Evolutionary conservation across 176 grass and related monocot genomes (phyloP).

Genomic region (Otatea glauca): DNA sequence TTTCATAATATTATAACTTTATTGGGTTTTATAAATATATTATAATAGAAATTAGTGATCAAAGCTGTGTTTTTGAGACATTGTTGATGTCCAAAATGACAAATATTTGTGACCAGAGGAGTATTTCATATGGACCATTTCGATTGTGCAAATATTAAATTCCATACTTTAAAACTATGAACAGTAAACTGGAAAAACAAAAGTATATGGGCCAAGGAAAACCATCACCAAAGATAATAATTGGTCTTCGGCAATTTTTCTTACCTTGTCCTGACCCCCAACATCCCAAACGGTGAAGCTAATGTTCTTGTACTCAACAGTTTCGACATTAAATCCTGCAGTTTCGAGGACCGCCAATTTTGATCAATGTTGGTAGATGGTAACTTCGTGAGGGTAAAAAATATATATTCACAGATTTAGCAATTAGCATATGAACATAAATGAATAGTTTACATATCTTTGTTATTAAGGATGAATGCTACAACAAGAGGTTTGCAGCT

Average conservation of each 20-base stretch:
- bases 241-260: neutral
- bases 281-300: slow-evolving; percentile 74
- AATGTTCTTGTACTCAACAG: slow-evolving; percentile 74
- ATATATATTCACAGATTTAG: neutral
- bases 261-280: slow-evolving; percentile 66
- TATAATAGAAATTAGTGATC: no score
- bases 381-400: neutral
- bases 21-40: no score
- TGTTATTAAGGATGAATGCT: neutral
- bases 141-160: neutral
- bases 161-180: neutral
- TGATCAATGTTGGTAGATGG: neutral
- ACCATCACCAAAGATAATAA: neutral
- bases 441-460: neutral
- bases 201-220: neutral
- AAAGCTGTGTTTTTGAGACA: no score
- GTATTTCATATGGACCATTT: neutral
- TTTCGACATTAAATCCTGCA: slow-evolving; percentile 71
- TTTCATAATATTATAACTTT: no score
- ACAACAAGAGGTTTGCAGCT: neutral
- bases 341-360: neutral
- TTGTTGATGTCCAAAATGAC: no score
- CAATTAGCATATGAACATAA: neutral
- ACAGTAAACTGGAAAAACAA: neutral
- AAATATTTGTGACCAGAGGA: no score